Percentiles rank a stretch among this genome's conserved stretches.
Conservation (phyloP, 306 rosid genomes). For the Acacia melanoxylon region DNA sequence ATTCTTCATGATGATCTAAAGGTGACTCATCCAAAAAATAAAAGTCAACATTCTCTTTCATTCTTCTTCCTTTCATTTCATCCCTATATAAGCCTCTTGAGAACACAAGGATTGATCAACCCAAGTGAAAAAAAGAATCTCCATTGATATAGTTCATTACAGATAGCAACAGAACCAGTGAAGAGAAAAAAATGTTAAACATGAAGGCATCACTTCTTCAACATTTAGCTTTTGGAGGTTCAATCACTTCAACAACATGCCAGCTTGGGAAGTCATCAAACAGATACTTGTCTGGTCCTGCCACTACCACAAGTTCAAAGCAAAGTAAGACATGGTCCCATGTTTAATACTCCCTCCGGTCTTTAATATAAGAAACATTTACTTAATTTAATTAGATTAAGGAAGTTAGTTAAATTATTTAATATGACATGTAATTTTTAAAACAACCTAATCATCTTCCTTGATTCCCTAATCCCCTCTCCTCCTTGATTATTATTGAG, state of each 20-base stretch:
- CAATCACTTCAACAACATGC: constrained; percentile 26
- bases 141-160: background rate
- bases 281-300: constrained; percentile 37
- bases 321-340: constrained; percentile 24
- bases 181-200: background rate
- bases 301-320: constrained; percentile 23
- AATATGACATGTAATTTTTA: too few relatives aligned
- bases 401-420: too few relatives aligned
- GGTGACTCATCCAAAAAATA: constrained; percentile 37
- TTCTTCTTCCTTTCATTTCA: background rate
- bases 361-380: too few relatives aligned
- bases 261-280: constrained; percentile 33
- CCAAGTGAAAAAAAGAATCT: background rate
- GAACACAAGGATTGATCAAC: constrained; percentile 5
- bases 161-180: background rate
- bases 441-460: too few relatives aligned
- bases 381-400: too few relatives aligned
- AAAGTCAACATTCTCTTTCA: constrained; percentile 11
- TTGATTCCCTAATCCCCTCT: too few relatives aligned
- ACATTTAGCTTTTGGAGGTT: constrained; percentile 36
- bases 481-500: too few relatives aligned
- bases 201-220: constrained; percentile 41
- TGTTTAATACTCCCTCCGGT: background rate
- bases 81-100: background rate
- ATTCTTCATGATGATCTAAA: constrained; percentile 5